These are phyloP conservation scores for Euphorbia lathyris DNA, from an alignment of 345 rosid genomes.

Conservation along the genomic window DNA sequence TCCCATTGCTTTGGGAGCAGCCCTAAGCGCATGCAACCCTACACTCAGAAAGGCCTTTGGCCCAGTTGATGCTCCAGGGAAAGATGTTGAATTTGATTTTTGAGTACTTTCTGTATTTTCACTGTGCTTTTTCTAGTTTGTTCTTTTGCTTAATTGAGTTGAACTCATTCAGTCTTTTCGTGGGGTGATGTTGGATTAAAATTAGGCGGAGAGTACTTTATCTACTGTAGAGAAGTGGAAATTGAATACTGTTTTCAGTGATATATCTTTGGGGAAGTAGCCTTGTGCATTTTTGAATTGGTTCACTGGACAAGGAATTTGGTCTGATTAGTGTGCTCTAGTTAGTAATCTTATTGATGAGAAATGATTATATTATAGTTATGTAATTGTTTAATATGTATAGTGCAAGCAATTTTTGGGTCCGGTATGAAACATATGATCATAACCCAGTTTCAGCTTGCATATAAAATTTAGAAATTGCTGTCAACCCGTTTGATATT, in stretches of 20 bases:
- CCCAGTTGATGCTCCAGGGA: too few relatives aligned
- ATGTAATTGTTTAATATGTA: too few relatives aligned
- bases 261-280: background rate
- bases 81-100: too few relatives aligned
- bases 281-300: background rate
- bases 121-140: background rate
- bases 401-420: too few relatives aligned
- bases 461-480: background rate
- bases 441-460: background rate
- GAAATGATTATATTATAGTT: too few relatives aligned
- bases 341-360: too few relatives aligned
- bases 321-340: too few relatives aligned
- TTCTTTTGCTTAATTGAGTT: background rate
- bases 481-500: too few relatives aligned
- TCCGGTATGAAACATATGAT: background rate
- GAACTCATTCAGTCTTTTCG: background rate
- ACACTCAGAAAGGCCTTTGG: too few relatives aligned
- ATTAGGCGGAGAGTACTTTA: background rate
- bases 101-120: background rate
- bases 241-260: background rate
- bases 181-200: background rate
- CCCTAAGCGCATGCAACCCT: too few relatives aligned
- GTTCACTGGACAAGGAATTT: too few relatives aligned
- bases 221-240: background rate
- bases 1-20: too few relatives aligned